These are phyloP conservation scores for Backusella sp. DNA, from an alignment of 192 early-diverging fungal genomes.

Conservation along the genomic window DNA sequence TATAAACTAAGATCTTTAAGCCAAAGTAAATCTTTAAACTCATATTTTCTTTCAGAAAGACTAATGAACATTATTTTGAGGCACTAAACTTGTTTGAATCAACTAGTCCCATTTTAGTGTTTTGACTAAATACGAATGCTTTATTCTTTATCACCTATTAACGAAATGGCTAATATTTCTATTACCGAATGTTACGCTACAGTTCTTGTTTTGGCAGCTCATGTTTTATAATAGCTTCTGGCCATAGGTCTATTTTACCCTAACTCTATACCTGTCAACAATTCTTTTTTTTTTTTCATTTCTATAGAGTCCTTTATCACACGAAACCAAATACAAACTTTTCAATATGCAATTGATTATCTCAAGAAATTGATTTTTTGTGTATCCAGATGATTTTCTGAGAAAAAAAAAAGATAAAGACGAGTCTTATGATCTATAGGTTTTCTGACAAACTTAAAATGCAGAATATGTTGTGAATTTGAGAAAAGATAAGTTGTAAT, in stretches of 20 bases:
- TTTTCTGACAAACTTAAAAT: no score
- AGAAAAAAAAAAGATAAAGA: no score
- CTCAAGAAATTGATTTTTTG: no score
- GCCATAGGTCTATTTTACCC: neutral
- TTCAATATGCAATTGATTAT: no score
- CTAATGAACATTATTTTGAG: neutral
- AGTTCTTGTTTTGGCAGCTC: neutral
- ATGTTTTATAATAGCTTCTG: neutral
- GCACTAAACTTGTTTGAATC: neutral
- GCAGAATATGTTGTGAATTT: no score
- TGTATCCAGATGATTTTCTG: no score
- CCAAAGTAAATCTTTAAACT: neutral
- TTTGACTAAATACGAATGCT: neutral
- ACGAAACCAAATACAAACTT: no score
- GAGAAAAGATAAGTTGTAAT: no score
- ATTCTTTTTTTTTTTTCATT: neutral
- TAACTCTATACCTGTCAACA: neutral
- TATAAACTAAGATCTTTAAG: neutral
- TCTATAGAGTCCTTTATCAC: neutral
- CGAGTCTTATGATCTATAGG: no score
- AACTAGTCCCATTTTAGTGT: neutral
- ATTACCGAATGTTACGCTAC: neutral
- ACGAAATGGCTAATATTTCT: neutral
- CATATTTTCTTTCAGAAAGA: neutral
- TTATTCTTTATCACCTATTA: neutral